phyloP scores from a whole-genome alignment of 176 grass and related monocot genomes.

The Chloris gayana region DNA sequence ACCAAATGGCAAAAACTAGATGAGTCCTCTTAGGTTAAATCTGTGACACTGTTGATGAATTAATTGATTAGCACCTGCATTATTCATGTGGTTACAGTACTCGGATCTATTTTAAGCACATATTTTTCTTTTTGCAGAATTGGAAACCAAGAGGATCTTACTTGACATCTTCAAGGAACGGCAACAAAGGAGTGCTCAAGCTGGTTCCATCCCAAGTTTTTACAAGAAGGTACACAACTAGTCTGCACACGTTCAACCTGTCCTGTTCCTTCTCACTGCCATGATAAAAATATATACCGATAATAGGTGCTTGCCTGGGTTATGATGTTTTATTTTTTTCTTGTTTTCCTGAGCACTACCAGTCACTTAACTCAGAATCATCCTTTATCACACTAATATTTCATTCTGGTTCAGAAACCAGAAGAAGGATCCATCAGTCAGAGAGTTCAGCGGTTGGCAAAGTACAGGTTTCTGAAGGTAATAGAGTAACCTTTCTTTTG shows the following conservation, averaged over 20 bases:
- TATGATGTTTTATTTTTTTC: neutral
- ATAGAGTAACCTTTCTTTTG: neutral
- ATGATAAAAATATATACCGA: neutral
- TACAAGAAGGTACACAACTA: constrained; percentile 85
- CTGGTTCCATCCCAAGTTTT: constrained; percentile 96
- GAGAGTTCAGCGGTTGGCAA: constrained; percentile 96
- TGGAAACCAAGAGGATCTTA: constrained; percentile 98
- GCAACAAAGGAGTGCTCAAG: constrained; percentile 87
- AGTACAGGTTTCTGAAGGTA: constrained; percentile 98
- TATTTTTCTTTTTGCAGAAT: constrained; percentile 58
- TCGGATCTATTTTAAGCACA: neutral
- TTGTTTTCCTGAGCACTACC: neutral
- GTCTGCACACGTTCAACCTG: neutral
- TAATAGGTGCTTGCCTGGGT: neutral
- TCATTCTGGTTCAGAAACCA: constrained; percentile 66
- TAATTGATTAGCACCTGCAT: neutral
- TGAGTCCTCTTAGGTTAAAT: neutral
- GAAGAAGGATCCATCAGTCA: constrained; percentile 98
- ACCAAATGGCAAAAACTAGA: neutral
- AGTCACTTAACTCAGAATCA: neutral
- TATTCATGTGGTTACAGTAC: neutral
- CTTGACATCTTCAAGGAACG: constrained; percentile 98
- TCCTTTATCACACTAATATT: neutral
- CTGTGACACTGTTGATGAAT: too few species aligned
- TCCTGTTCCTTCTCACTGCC: neutral